Evolutionary conservation across 768 basidiomycete genomes (phyloP), one percentile per base, ranked within the genome.

Genomic region (Hortiboletus campestris): DNA sequence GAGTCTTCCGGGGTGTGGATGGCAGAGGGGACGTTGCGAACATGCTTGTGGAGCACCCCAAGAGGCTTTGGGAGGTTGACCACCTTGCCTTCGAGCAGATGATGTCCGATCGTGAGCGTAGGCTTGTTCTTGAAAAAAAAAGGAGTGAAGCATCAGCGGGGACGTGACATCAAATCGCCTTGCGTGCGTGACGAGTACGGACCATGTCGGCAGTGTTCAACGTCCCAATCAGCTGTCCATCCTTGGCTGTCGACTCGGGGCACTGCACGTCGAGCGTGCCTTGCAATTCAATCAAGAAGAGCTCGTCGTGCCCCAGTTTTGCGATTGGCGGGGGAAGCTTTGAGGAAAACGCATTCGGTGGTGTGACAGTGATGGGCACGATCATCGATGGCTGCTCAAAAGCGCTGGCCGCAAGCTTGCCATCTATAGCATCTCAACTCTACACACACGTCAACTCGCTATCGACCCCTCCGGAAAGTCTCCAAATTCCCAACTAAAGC

Each of bases 61-160:
- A 91, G 78, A 0, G 94, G 93, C 67, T 91, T 95, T 2, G 86
- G 74, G 8, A 98, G 78, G 43, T 72, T 77, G 34, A 83, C 78
- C 56, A 96, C 77, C 67, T 89, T 91, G 50, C 94, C 94, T 66
- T 98, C 95, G 6, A 98, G 83, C 31, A 94, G 77, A 64, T 97
- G 93, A 71, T 95, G 86, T 13, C 94, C 94, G 56, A 98, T 89
- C 51, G 78, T 71, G 7, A 98, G 78, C 3, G 85, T 92, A 4
- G 91, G 85, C 61, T 86, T 90, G 58, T 82, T 85, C 91, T 63
- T 28, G 32, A n/a, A 25, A 20, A 13, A 11, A 25, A 14, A 29
- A 38, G 14, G 25, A 2, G 25, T 25, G n/a, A n/a, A n/a, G n/a
- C 4, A 25, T 61, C 59, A 58, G 50, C 19, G 22, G 49, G 36